Conservation (phyloP, 2,329 filamentous ascomycete genomes). For the Tolypocladium tropicale region DNA sequence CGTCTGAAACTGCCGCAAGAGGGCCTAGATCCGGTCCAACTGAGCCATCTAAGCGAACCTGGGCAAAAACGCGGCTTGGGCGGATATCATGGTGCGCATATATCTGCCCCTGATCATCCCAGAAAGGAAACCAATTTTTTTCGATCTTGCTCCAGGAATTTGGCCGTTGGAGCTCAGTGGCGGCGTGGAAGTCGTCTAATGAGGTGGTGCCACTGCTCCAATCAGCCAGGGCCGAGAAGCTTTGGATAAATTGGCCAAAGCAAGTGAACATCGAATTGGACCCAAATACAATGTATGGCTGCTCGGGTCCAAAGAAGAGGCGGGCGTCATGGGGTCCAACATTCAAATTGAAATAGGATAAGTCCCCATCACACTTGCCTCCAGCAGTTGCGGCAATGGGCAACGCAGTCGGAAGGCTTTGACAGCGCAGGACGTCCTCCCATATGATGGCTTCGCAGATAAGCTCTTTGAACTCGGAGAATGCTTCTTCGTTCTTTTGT, state of each 20-base stretch:
- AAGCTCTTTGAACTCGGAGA: conserved; percentile 30
- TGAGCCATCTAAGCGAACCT: conserved; percentile 31
- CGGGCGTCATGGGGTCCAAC: conserved; percentile 48
- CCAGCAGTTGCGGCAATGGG: conserved; percentile 35
- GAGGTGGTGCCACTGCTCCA: conserved; percentile 22
- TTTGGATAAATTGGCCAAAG: conserved; percentile 46
- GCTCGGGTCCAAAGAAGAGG: conserved; percentile 42
- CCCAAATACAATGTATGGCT: conserved; percentile 41
- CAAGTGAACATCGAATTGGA: conserved; percentile 44
- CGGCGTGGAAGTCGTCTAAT: conserved; percentile 25
- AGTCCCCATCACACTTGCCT: conserved; percentile 32
- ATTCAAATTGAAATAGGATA: conserved; percentile 30
- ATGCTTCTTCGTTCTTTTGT: conserved; percentile 17
- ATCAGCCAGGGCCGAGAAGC: conserved; percentile 38
- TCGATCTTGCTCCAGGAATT: conserved; percentile 33
- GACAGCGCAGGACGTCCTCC: conserved; percentile 29
- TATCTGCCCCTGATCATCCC: conserved; percentile 34
- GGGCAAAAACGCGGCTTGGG: conserved; percentile 39
- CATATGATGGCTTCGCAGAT: conserved; percentile 39
- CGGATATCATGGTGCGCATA: conserved; percentile 44
- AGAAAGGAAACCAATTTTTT: conserved; percentile 56
- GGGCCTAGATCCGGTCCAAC: conserved; percentile 36
- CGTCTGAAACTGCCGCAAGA: conserved; percentile 23
- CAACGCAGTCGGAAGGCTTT: conserved; percentile 26
- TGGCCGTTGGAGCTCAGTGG: conserved; percentile 42